phyloP scores from a whole-genome alignment of 2,329 filamentous ascomycete genomes.

The Leptographium wingfieldii region DNA sequence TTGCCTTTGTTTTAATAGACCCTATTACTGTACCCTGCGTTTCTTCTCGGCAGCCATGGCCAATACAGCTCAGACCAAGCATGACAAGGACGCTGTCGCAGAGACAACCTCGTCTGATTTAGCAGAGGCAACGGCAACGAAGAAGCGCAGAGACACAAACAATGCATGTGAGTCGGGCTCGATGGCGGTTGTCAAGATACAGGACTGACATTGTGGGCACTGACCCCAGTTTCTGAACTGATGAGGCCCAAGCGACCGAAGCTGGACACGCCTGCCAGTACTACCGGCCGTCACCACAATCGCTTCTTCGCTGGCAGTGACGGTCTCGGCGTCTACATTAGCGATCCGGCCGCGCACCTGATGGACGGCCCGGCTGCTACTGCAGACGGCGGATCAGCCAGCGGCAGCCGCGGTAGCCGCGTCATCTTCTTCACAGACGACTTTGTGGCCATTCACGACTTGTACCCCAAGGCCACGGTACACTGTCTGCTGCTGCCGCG shows the following conservation, averaged over 20 bases:
- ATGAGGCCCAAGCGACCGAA: slow-evolving; percentile 1
- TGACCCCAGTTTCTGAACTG: neutral
- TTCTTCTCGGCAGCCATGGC: neutral
- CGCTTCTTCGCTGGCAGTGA: slow-evolving; percentile 26
- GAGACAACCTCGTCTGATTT: neutral
- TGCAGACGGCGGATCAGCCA: neutral
- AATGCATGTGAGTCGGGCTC: neutral
- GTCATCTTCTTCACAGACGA: slow-evolving; percentile 55
- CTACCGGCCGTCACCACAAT: neutral
- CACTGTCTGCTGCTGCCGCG: slow-evolving; percentile 85
- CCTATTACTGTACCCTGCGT: neutral
- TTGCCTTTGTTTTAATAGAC: neutral
- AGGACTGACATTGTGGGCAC: neutral
- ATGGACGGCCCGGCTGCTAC: slow-evolving; percentile 11
- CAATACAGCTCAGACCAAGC: neutral
- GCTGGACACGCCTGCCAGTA: too few relatives aligned
- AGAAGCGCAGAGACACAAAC: neutral
- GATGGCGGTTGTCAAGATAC: neutral
- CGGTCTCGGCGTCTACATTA: slow-evolving; percentile 55
- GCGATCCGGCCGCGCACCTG: slow-evolving; percentile 47
- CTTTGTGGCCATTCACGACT: slow-evolving; percentile 69
- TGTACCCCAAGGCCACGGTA: slow-evolving; percentile 72
- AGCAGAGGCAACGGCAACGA: neutral
- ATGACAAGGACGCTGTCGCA: neutral
- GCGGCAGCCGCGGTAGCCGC: slow-evolving; percentile 19